A percentile compares a stretch with the other conserved stretches of the same genome.
Conservation (phyloP, 352 stramenopile genomes). For the Phytopythium boreale region DNA sequence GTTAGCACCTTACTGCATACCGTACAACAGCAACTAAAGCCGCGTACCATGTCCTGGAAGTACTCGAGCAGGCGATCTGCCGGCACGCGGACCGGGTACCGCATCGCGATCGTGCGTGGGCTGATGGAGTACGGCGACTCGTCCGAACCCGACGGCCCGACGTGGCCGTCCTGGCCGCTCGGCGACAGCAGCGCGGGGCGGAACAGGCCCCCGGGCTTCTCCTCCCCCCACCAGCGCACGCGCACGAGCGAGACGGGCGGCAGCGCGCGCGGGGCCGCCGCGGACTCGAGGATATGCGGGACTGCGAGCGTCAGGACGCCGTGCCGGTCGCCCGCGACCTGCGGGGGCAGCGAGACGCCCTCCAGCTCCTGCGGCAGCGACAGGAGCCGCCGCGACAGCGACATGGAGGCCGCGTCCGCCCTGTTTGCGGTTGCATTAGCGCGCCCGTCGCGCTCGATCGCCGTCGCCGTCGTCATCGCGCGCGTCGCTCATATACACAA, state of each 20-base stretch:
- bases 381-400: slow-evolving; percentile 24
- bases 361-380: slow-evolving; percentile 29
- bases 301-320: slow-evolving; percentile 38
- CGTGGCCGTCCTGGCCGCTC: slow-evolving; percentile 2
- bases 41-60: slow-evolving; percentile 48
- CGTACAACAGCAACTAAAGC: background rate
- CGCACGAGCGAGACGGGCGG: slow-evolving; percentile 40
- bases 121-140: background rate
- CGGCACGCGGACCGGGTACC: slow-evolving; percentile 36
- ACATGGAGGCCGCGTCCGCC: slow-evolving; percentile 11
- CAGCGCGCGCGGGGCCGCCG: slow-evolving; percentile 23
- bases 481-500: background rate
- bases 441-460: background rate
- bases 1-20: too few relatives aligned
- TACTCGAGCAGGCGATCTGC: slow-evolving; percentile 44
- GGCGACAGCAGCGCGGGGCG: slow-evolving; percentile 22
- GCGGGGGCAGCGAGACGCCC: slow-evolving; percentile 39
- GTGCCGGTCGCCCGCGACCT: slow-evolving; percentile 21
- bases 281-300: slow-evolving; percentile 34
- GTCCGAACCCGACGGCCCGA: background rate
- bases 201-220: slow-evolving; percentile 42
- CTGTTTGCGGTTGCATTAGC: too few relatives aligned
- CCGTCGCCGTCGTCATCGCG: background rate
- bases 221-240: slow-evolving; percentile 58
- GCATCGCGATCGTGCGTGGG: slow-evolving; percentile 34